These are phyloP conservation scores for Yamadazyma akitaensis DNA, from an alignment of 805 yeast genomes.

Conservation along the genomic window DNA sequence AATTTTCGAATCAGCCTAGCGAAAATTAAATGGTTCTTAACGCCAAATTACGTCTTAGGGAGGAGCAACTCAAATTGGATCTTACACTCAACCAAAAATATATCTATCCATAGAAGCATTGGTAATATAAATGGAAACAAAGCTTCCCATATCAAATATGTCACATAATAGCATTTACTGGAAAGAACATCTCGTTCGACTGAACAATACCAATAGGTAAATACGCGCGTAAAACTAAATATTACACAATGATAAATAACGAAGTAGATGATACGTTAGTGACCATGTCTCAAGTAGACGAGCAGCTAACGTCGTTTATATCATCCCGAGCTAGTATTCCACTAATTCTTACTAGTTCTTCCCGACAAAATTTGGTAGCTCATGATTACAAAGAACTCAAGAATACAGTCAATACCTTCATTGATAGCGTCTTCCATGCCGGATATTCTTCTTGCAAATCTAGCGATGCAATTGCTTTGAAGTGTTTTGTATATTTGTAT, in stretches of 20 bases:
- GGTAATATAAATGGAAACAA: too few species aligned
- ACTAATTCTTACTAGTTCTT: neutral
- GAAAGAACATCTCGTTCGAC: neutral
- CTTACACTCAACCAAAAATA: too few species aligned
- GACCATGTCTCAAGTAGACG: conserved; percentile 2
- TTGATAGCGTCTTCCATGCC: neutral
- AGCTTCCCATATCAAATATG: too few species aligned
- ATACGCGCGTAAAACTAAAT: neutral
- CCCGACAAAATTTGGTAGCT: neutral
- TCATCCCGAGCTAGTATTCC: neutral
- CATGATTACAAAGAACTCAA: neutral
- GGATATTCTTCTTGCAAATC: neutral
- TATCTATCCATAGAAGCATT: too few species aligned
- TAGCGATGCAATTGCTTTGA: neutral
- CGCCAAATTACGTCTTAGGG: too few species aligned
- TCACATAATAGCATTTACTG: too few species aligned
- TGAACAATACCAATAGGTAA: neutral
- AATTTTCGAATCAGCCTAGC: too few species aligned
- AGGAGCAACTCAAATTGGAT: too few species aligned
- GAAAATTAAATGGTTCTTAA: too few species aligned
- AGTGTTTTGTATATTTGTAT: conserved; percentile 13
- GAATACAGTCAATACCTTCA: neutral
- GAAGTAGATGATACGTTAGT: neutral
- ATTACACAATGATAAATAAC: neutral
- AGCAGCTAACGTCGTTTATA: conserved; percentile 2